Conservation (phyloP, 2,329 filamentous ascomycete species). For the Alternaria solani region DNA sequence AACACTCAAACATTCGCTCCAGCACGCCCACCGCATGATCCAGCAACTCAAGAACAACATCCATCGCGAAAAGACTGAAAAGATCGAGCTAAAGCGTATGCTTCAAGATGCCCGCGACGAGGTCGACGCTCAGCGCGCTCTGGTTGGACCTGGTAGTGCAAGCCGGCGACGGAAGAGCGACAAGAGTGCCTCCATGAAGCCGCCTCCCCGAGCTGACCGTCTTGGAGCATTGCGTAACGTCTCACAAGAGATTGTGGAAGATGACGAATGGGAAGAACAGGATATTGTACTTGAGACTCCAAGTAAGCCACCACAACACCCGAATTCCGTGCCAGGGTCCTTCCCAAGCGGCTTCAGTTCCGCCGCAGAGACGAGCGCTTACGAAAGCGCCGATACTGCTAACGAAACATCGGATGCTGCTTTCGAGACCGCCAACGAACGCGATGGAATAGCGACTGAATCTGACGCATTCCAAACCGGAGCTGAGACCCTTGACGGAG, state of each 20-base stretch:
- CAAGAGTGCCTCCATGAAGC: conserved; percentile 76
- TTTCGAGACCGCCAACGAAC: conserved; percentile 81
- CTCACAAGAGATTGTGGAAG: conserved; percentile 81
- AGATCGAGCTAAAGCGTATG: conserved; percentile 93
- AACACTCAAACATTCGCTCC: conserved; percentile 90
- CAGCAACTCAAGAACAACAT: conserved; percentile 94
- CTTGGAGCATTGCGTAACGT: conserved; percentile 77
- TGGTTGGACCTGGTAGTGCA: conserved; percentile 54
- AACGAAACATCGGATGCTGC: conserved; percentile 72
- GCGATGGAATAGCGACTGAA: conserved; percentile 72
- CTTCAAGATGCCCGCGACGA: conserved; percentile 95
- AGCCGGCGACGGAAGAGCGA: conserved; percentile 65
- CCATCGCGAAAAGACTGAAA: conserved; percentile 98
- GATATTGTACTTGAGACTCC: conserved; percentile 64
- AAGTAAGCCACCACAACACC: conserved; percentile 52
- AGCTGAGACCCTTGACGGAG: conserved; percentile 73
- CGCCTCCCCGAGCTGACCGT: conserved; percentile 72
- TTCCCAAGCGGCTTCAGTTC: conserved; percentile 46
- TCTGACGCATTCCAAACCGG: conserved; percentile 96
- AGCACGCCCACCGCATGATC: conserved; percentile 95
- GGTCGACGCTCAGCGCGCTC: conserved; percentile 72
- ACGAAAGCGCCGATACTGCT: conserved; percentile 80
- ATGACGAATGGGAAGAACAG: conserved; percentile 86
- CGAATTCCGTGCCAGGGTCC: conserved; percentile 40
- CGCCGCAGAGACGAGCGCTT: conserved; percentile 54